Evolutionary conservation across 192 early-diverging fungal genomes (phyloP).

Genomic region (Blastocladiella britannica): DNA sequence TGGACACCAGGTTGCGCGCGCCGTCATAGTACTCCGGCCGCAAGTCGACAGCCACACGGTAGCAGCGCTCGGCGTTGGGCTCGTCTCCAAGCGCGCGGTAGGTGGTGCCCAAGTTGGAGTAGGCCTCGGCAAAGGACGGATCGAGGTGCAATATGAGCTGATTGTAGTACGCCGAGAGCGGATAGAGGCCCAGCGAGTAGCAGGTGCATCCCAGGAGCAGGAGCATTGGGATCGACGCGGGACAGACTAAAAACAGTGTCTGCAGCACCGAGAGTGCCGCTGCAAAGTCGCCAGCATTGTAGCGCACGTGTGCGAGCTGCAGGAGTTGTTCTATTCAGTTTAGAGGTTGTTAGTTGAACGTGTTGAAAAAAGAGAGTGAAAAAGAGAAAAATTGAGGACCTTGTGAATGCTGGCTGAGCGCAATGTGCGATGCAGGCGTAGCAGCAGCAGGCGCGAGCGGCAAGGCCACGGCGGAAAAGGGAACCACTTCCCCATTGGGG

Average conservation of each 20-base stretch:
- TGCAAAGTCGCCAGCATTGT: conserved; percentile 15
- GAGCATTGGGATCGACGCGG: conserved; percentile 55
- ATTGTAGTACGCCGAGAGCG: conserved; percentile 60
- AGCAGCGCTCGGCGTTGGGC: conserved; percentile 58
- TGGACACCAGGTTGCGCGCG: conserved; percentile 64
- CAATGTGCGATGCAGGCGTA: no score
- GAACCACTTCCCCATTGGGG: no score
- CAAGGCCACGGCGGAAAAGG: no score
- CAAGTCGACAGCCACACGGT: conserved; percentile 59
- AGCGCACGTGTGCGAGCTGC: conserved; percentile 19
- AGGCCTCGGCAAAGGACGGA: conserved; percentile 71
- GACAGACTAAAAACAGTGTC: conserved; percentile 9
- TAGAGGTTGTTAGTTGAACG: no score
- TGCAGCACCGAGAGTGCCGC: conserved; percentile 15
- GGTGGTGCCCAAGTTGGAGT: conserved; percentile 79
- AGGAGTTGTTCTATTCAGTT: conserved; percentile 4
- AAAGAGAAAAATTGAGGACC: no score
- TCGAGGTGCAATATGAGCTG: conserved; percentile 58
- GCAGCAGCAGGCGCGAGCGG: no score
- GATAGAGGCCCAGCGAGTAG: conserved; percentile 51
- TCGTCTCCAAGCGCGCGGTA: conserved; percentile 53
- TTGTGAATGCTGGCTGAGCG: no score
- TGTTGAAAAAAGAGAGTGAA: no score
- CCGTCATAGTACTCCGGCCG: conserved; percentile 86
- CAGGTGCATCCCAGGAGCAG: conserved; percentile 71